Percentiles rank a stretch among this genome's conserved stretches.
Conservation (phyloP, 2,329 filamentous ascomycete genomes). For the Neofusicoccum kwambonambiense region DNA sequence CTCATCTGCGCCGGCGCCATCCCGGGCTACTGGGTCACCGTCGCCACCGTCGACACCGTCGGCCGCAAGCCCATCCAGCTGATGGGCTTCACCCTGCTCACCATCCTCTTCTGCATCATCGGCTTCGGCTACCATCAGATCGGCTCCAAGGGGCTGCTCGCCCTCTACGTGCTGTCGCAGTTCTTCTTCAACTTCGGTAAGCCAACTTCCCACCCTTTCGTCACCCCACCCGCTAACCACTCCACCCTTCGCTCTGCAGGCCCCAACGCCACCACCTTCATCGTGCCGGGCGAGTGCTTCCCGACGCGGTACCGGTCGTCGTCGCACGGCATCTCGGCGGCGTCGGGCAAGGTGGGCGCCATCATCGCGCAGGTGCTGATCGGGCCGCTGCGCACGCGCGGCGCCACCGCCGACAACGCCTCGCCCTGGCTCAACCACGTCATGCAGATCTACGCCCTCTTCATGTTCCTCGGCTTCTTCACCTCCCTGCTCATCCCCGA, state of each 20-base stretch:
- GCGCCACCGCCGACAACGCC: constrained; percentile 49
- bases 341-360: constrained; percentile 49
- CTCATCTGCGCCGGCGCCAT: constrained; percentile 76
- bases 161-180: constrained; percentile 48
- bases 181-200: constrained; percentile 56
- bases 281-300: constrained; percentile 53
- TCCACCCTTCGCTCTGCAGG: constrained; percentile 22
- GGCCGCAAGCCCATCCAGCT: constrained; percentile 78
- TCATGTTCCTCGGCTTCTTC: constrained; percentile 73
- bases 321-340: constrained; percentile 51
- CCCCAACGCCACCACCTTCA: constrained; percentile 53
- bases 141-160: constrained; percentile 42
- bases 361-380: constrained; percentile 52
- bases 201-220: constrained; percentile 21
- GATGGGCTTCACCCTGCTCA: constrained; percentile 50
- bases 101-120: constrained; percentile 50
- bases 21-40: constrained; percentile 79
- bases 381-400: constrained; percentile 53
- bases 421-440: constrained; percentile 70
- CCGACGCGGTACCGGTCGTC: constrained; percentile 50
- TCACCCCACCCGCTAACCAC: not conserved
- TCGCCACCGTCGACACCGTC: constrained; percentile 69
- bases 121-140: constrained; percentile 50
- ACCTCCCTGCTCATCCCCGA: constrained; percentile 73
- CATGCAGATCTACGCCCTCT: constrained; percentile 75